Evolutionary conservation across 163 green algal species (phyloP), one percentile per base, ranked within the genome.

Genomic region (Volvox carteri): DNA sequence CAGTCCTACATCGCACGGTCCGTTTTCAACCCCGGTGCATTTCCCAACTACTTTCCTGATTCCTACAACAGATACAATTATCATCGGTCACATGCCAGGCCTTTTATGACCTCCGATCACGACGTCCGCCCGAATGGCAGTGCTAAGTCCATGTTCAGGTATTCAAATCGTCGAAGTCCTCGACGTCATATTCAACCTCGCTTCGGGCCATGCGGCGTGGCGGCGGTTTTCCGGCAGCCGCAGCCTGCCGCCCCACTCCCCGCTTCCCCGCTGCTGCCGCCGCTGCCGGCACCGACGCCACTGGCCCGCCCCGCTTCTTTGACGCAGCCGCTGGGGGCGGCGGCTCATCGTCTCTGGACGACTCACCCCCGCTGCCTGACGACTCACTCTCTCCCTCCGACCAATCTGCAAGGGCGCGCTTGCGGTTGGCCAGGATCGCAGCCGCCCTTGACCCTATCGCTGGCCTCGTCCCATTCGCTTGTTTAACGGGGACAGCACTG

Each of bases 81-180:
- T n/a, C n/a, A n/a, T n/a, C n/a, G n/a, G n/a, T n/a, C n/a, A n/a
- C n/a, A n/a, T n/a, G n/a, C n/a, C n/a, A n/a, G n/a, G n/a, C n/a
- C n/a, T n/a, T n/a, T n/a, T n/a, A n/a, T n/a, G n/a, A n/a, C n/a
- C n/a, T n/a, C n/a, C n/a, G n/a, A n/a, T n/a, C n/a, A n/a, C n/a
- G n/a, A n/a, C n/a, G n/a, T n/a, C n/a, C n/a, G n/a, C n/a, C n/a
- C n/a, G n/a, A n/a, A n/a, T n/a, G n/a, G n/a, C n/a, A n/a, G n/a
- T n/a, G n/a, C n/a, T n/a, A n/a, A n/a, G n/a, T n/a, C n/a, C n/a
- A n/a, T n/a, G 7, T 48, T 84, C 30, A 84, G 9, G 75, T 84
- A 48, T 84, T 84, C 77, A 85, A 39, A 21, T 85, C 77, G 41
- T 85, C 77, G 46, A 85, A 85, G 41, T 85, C 77, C 33, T 85